phyloP scores from a whole-genome alignment of 1,284 basidiomycete species.

The Ustilago lituana region DNA sequence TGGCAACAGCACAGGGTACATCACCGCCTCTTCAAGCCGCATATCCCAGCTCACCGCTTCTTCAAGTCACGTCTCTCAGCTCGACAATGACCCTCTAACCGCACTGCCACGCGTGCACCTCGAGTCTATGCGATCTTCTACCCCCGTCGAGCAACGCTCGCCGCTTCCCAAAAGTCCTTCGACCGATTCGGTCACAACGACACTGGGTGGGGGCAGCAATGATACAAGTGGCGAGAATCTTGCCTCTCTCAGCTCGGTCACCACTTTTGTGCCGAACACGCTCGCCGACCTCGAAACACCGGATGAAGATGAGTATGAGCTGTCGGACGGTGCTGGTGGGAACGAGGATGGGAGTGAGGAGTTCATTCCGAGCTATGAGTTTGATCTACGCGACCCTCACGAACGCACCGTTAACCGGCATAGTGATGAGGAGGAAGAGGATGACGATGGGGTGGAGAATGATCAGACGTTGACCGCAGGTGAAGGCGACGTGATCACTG shows the following conservation, averaged over 20 bases:
- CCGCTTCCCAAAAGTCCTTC: constrained; percentile 3
- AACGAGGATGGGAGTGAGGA: constrained; percentile 6
- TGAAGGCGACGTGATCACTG: constrained; percentile 31
- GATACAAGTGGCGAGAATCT: constrained; percentile 2
- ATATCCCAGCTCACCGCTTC: constrained; percentile 38
- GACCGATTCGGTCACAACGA: constrained; percentile 9
- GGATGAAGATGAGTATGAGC: constrained; percentile 15
- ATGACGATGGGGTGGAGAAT: neutral
- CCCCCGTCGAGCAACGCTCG: constrained; percentile 5
- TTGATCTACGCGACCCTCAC: constrained; percentile 29
- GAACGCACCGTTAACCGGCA: constrained; percentile 13
- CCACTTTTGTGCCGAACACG: constrained; percentile 35
- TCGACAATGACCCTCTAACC: constrained; percentile 19
- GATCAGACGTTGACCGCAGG: constrained; percentile 13
- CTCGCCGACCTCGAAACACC: constrained; percentile 2
- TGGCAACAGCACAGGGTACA: constrained; percentile 19
- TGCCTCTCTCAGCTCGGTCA: constrained; percentile 29
- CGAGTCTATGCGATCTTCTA: constrained; percentile 16
- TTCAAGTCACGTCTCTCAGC: constrained; percentile 22
- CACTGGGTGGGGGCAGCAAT: constrained; percentile 3
- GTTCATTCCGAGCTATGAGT: constrained; percentile 22
- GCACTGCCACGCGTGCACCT: constrained; percentile 12
- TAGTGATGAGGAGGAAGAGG: neutral
- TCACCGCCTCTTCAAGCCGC: constrained; percentile 31
- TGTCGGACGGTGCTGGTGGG: neutral